Base-by-base conservation (phyloP, 2,329 filamentous ascomycete genomes). In the Fusarium metavorans region DNA sequence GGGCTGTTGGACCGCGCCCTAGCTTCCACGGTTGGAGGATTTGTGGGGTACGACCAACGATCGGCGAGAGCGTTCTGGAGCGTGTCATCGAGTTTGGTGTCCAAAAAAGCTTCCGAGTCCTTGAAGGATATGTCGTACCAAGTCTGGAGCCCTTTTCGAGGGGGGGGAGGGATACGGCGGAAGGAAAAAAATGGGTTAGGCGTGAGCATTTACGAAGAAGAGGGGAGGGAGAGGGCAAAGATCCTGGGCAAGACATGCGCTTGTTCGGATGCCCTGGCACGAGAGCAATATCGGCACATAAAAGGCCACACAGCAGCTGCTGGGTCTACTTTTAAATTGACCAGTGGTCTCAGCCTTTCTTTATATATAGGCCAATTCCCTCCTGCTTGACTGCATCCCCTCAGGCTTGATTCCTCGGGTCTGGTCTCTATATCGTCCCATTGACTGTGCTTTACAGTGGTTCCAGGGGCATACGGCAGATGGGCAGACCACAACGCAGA, bases 21-120 rank as follows among this genome's bases (percentile, higher is more conserved):
- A 10, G 43, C 23, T 10, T n/a, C 25, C 45, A 45, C 48, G 20
- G 39, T 41, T 39, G 48, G 61, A 41, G 64, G 60, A 37, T 52
- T 50, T 75, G 72, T 74, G 72, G 72, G 72, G 71, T 66, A 72
- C 30, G 25, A 54, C 45, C 23, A 25, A 50, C 43, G 60, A 63
- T 54, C 45, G 60, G 43, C 60, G 32, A 18, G 25, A 32, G 27
- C 27, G 27, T 20, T 32, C 27, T 54, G 27, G 27, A 8, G 48
- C 27, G 18, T 32, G 27, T 54, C 48, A 57, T 34, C 54, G 52
- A 56, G 23, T 39, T 58, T 11, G 23, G 41, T 32, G 30, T 32
- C 52, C 30, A 23, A 54, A 54, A 34, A 32, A 54, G 48, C 18
- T 54, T 54, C 25, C 48, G 27, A 32, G 48, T 20, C 27, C 27